phyloP scores from a whole-genome alignment of 768 basidiomycete species.

The Boletus rubropictus region DNA sequence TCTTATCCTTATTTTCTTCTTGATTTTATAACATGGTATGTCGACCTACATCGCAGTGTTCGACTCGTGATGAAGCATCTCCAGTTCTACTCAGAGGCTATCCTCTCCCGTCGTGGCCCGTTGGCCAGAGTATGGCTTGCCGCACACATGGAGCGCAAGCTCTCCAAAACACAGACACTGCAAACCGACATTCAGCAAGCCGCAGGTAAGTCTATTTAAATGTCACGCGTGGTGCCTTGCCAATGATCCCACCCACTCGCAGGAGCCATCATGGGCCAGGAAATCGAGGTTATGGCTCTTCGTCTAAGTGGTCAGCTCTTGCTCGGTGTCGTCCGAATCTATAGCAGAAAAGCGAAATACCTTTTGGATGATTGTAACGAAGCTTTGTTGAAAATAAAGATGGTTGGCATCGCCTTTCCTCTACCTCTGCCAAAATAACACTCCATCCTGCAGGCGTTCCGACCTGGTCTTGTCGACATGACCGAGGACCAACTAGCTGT shows the following conservation, averaged over 20 bases:
- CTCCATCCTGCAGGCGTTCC: constrained; percentile 63
- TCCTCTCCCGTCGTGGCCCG: constrained; percentile 89
- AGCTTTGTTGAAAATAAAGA: constrained; percentile 89
- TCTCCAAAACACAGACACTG: constrained; percentile 91
- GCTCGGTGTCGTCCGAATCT: constrained; percentile 94
- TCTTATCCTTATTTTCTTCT: constrained; percentile 19
- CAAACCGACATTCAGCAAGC: constrained; percentile 94
- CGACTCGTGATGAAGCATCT: not conserved
- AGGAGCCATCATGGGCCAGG: constrained; percentile 93
- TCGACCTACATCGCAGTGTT: not conserved
- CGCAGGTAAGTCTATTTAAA: constrained; percentile 48
- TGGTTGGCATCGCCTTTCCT: constrained; percentile 44
- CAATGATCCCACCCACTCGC: not conserved
- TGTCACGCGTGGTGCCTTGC: not conserved
- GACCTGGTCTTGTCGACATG: constrained; percentile 92
- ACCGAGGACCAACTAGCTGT: constrained; percentile 90
- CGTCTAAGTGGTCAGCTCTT: constrained; percentile 95
- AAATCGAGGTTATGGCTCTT: constrained; percentile 88
- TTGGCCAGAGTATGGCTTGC: constrained; percentile 98
- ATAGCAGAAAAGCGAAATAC: constrained; percentile 96
- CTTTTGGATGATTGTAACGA: constrained; percentile 97
- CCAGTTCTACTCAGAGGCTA: constrained; percentile 90
- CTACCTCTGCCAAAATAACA: not conserved
- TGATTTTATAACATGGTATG: constrained; percentile 24
- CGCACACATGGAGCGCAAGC: constrained; percentile 96